Evolutionary conservation across 495 filamentous ascomycete species (phyloP).

Genomic region (Pseudevernia furfuracea): DNA sequence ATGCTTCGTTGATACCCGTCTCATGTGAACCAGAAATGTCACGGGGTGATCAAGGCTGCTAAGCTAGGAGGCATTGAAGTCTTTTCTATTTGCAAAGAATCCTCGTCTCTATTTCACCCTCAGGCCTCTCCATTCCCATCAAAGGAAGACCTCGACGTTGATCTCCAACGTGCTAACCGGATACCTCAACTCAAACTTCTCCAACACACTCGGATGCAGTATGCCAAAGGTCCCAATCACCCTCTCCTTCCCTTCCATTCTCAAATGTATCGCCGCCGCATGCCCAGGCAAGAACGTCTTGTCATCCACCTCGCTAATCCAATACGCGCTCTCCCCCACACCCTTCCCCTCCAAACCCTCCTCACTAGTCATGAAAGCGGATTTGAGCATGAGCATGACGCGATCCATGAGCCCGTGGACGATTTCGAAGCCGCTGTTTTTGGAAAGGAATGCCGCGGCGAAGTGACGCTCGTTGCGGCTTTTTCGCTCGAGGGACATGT

Average conservation of each 20-base stretch:
- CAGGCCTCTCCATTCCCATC: conserved; percentile 4
- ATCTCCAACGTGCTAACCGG: conserved; percentile 93
- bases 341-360: conserved; percentile 55
- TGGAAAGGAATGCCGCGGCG: conserved; percentile 90
- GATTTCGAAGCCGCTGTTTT: conserved; percentile 91
- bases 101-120: not conserved
- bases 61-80: not conserved
- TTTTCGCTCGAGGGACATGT: conserved; percentile 66
- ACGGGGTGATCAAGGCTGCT: not conserved
- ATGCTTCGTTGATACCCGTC: not conserved
- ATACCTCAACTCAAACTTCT: conserved; percentile 89
- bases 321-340: conserved; percentile 62
- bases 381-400: conserved; percentile 85
- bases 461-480: conserved; percentile 89
- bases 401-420: conserved; percentile 92
- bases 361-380: conserved; percentile 66
- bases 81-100: not conserved
- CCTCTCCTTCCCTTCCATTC: conserved; percentile 58
- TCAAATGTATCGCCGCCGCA: conserved; percentile 71
- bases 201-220: conserved; percentile 82
- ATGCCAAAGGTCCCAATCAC: conserved; percentile 87
- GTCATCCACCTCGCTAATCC: conserved; percentile 86
- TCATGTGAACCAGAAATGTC: not conserved
- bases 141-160: conserved; percentile 93
- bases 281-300: conserved; percentile 75